These are phyloP conservation scores for Suillus americanus DNA, from an alignment of 768 basidiomycete genomes.

Conservation along the genomic window DNA sequence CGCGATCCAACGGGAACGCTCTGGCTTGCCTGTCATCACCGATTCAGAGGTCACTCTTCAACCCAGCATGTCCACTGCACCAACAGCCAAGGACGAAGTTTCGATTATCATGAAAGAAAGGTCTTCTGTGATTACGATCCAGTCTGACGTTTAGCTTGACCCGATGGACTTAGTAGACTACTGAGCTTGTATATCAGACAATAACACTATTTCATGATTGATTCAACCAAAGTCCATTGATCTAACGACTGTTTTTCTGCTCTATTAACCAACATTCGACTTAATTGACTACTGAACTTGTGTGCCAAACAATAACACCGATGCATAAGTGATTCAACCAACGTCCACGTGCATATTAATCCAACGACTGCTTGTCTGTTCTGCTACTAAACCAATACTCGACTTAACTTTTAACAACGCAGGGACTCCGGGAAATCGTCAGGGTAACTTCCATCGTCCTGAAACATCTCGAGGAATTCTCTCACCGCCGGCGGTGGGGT, in stretches of 20 bases:
- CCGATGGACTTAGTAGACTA: background rate
- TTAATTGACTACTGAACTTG: background rate
- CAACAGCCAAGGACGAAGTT: constrained; percentile 19
- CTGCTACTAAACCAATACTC: background rate
- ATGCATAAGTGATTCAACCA: background rate
- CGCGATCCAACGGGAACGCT: constrained; percentile 10
- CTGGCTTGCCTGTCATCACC: constrained; percentile 17
- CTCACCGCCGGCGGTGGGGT: constrained; percentile 29
- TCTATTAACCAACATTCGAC: background rate
- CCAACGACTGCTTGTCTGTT: background rate
- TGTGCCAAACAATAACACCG: background rate
- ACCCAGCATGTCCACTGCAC: background rate
- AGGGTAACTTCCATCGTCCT: constrained; percentile 35
- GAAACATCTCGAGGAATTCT: constrained; percentile 33
- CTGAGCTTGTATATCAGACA: background rate
- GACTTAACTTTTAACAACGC: constrained; percentile 5
- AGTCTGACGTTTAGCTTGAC: background rate
- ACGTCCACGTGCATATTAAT: background rate
- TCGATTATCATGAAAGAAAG: background rate
- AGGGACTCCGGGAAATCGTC: constrained; percentile 33
- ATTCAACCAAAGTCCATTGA: background rate
- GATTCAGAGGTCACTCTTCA: constrained; percentile 27
- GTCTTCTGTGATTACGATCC: background rate
- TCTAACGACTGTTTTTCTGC: background rate
- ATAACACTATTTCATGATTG: background rate